Conservation (phyloP, 495 filamentous ascomycete species). For the Clavariopsis aquatica region DNA sequence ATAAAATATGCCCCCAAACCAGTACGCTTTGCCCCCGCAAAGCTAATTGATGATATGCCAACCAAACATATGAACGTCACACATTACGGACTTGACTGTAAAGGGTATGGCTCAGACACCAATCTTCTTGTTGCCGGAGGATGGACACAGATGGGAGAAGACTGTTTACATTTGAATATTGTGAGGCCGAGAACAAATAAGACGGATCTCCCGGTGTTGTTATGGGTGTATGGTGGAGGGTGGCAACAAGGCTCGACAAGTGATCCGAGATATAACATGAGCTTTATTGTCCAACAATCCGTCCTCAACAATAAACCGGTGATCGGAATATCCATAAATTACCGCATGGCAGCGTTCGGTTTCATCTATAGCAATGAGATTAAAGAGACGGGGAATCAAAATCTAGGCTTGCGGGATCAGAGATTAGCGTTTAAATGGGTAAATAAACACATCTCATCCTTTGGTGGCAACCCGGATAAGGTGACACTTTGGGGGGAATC, state of each 20-base stretch:
- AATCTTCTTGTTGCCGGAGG: neutral
- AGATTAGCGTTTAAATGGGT: conserved; percentile 35
- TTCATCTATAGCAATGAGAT: conserved; percentile 7
- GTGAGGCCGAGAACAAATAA: neutral
- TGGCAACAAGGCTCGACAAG: neutral
- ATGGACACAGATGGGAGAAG: conserved; percentile 7
- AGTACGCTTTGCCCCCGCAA: neutral
- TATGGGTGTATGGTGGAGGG: conserved; percentile 17
- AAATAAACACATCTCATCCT: conserved; percentile 42
- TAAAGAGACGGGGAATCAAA: conserved; percentile 3
- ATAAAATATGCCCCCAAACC: conserved; percentile 4
- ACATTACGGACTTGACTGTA: conserved; percentile 6
- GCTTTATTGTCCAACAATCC: conserved; percentile 14
- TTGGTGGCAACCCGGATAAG: conserved; percentile 43
- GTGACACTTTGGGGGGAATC: conserved; percentile 43
- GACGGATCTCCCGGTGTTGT: neutral
- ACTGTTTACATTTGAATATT: conserved; percentile 16
- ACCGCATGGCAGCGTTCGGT: conserved; percentile 16
- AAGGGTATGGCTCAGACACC: neutral
- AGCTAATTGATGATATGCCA: neutral
- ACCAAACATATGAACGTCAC: neutral
- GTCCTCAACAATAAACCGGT: conserved; percentile 7
- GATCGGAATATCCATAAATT: conserved; percentile 13
- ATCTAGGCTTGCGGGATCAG: conserved; percentile 22
- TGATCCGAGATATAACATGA: conserved; percentile 15